Evolutionary conservation across 192 early-diverging fungal species (phyloP).

Genomic region (Paraglomus brasilianum): DNA sequence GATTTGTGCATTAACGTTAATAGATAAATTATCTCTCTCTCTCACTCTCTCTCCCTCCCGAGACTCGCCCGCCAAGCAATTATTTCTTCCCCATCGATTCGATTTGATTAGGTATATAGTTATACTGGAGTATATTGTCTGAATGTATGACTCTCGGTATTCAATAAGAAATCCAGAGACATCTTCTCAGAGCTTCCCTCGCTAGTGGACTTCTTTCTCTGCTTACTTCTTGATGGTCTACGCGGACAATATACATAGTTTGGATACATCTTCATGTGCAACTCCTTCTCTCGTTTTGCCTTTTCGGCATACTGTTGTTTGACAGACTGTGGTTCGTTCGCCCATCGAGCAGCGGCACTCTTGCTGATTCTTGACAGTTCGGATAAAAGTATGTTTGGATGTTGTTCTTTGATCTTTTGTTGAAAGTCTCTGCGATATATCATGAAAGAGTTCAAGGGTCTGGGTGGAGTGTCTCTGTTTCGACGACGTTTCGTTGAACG

Average conservation of each 20-base stretch:
- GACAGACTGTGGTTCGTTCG: constrained; percentile 8
- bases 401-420: constrained; percentile 26
- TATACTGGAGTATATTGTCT: constrained; percentile 1
- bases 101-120: no score
- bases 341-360: constrained; percentile 17
- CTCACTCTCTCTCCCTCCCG: no score
- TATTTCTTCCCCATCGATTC: no score
- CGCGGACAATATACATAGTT: constrained; percentile 29
- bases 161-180: constrained; percentile 24
- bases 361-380: constrained; percentile 28
- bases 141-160: constrained; percentile 10
- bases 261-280: constrained; percentile 28
- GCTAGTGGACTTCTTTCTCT: constrained; percentile 17
- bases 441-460: constrained; percentile 30
- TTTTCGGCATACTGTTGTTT: constrained; percentile 25
- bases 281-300: constrained; percentile 18
- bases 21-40: no score
- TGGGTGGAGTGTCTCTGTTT: constrained; percentile 23
- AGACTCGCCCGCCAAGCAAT: no score
- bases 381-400: constrained; percentile 29
- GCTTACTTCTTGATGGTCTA: constrained; percentile 11
- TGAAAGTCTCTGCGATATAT: constrained; percentile 31
- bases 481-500: constrained; percentile 18
- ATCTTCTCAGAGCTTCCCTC: constrained; percentile 23
- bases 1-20: no score